Evolutionary conservation across 2,329 filamentous ascomycete species (phyloP).

Genomic region (Akanthomyces lecanii): DNA sequence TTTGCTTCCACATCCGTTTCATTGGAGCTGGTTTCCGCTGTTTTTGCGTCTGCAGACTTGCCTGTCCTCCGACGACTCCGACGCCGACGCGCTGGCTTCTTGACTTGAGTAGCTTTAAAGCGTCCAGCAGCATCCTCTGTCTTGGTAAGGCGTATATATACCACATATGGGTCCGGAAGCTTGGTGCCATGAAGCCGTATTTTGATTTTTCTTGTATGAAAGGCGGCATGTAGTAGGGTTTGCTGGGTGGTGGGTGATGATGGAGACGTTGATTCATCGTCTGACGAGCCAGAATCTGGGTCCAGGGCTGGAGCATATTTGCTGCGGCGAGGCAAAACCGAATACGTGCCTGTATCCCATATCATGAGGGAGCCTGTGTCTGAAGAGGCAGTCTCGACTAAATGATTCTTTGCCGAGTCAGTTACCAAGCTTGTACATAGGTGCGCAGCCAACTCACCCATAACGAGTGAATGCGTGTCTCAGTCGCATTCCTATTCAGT

Average conservation of each 20-base stretch:
- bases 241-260: conserved; percentile 33
- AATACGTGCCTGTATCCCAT: conserved; percentile 60
- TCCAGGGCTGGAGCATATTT: conserved; percentile 30
- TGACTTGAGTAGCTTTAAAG: conserved; percentile 19
- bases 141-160: conserved; percentile 50
- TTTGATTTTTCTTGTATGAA: conserved; percentile 52
- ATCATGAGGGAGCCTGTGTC: conserved; percentile 56
- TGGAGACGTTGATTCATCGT: conserved; percentile 23
- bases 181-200: conserved; percentile 50
- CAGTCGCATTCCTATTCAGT: conserved; percentile 56
- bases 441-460: conserved; percentile 39
- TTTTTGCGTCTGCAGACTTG: neutral
- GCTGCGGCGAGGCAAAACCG: conserved; percentile 42
- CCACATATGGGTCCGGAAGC: conserved; percentile 49
- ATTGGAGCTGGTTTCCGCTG: conserved; percentile 25
- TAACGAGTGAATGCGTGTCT: conserved; percentile 58
- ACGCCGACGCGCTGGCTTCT: conserved; percentile 5
- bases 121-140: conserved; percentile 36
- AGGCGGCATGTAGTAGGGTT: conserved; percentile 47
- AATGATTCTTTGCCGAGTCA: conserved; percentile 46
- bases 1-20: conserved; percentile 19
- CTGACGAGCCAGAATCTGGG: conserved; percentile 27
- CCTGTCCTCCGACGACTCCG: conserved; percentile 10
- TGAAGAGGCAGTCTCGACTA: conserved; percentile 53
- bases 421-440: neutral